A percentile compares a stretch with the other conserved stretches of the same genome.
These are phyloP conservation scores for Fusarium denticulatum DNA, from an alignment of 2,329 filamentous ascomycete species.

Conservation along the genomic window DNA sequence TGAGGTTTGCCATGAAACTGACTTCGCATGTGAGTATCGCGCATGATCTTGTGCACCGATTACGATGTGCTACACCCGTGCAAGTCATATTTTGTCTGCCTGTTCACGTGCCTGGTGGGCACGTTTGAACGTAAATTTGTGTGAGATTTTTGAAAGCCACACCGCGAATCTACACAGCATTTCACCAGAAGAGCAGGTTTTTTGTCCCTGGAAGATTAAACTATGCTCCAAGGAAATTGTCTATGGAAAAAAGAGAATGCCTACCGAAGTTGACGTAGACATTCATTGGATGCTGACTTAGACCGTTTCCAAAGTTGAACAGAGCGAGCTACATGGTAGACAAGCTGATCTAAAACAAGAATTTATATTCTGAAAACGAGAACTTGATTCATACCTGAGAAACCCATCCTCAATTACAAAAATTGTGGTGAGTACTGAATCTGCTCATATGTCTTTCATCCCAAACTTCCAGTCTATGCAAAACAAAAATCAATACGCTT, in stretches of 20 bases:
- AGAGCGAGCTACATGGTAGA: not conserved
- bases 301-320: not conserved
- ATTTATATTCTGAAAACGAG: not conserved
- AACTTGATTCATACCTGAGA: not conserved
- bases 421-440: slow-evolving; percentile 15
- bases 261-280: not conserved
- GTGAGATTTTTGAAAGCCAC: too few species aligned
- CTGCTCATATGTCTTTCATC: slow-evolving; percentile 19
- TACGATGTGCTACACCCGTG: not conserved
- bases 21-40: not conserved
- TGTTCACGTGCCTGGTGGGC: not conserved
- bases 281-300: too few species aligned
- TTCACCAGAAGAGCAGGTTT: not conserved
- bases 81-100: not conserved
- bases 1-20: not conserved
- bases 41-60: not conserved
- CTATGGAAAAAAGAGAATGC: not conserved
- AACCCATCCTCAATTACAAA: slow-evolving; percentile 2
- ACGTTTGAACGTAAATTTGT: not conserved
- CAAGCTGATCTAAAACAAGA: slow-evolving; percentile 7
- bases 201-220: not conserved
- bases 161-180: not conserved
- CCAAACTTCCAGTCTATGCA: slow-evolving; percentile 21
- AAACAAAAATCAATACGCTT: slow-evolving; percentile 33
- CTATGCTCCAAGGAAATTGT: not conserved